Base-by-base conservation (phyloP, 768 basidiomycete species). In the Lentinula lateritia region DNA sequence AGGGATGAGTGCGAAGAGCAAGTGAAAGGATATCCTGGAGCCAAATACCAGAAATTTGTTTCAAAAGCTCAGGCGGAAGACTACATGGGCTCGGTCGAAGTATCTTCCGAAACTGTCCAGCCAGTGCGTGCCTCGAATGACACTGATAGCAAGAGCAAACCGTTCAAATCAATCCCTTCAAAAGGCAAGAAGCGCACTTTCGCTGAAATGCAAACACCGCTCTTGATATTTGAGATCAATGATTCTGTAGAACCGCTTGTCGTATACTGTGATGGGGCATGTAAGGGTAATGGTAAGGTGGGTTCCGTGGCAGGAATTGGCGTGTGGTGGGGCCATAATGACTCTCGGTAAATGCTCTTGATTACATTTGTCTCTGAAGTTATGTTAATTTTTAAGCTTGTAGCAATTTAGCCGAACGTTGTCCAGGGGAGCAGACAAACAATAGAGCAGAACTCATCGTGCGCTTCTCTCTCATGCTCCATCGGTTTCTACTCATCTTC, bases 401-500 rank as follows among this genome's bases (percentile, higher is more conserved):
- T 60, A 95, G 93, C 60, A 96, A 95, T 66, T 68, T 94, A 2
- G 80, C 87, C 1, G 93, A 95, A 71, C 79, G 91, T 39, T 92
- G 89, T 71, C 90, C 90, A 3, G 92, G 92, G 3, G 80, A 76
- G 60, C 92, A 93, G 68, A 93, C 92, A 1, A 95, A 95, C 69
- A 93, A 94, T 63, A 76, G 93, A 34, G 95, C 93, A 10, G 95
- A 97, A 70, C 78, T 96, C 36, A 85, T 94, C 59, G 95, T 92
- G 61, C 59, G 83, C 78, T 15, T 20, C 41, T 60, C 32, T 28
- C 28, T 28, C 28, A 28, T 28, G 9, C 3, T 28, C 32, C 18
- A 58, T 23, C 60, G 6, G 41, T 32, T 34, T 39, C 23, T 20
- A 54, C 45, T 63, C 13, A 60, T 38, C 28, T 20, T 57, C 50